phyloP scores from a whole-genome alignment of 2,329 filamentous ascomycete genomes.

The Trichophyton rubrum region DNA sequence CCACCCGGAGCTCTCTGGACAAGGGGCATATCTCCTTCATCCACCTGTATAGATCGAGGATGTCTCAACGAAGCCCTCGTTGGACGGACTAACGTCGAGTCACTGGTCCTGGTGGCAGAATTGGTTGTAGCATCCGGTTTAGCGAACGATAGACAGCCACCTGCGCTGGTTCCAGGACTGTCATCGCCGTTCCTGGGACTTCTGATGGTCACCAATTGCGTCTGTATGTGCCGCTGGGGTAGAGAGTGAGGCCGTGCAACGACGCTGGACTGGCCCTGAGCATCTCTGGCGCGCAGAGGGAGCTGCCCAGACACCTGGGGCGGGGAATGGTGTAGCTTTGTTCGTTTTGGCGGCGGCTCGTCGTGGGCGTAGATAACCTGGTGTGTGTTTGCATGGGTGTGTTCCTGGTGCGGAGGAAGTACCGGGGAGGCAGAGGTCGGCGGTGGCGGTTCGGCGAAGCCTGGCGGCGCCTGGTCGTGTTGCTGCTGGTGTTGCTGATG shows the following conservation, averaged over 20 bases:
- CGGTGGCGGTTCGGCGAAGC: not conserved
- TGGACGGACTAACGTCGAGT: not conserved
- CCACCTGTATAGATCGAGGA: not conserved
- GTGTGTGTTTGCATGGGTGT: not conserved
- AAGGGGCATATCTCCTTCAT: not conserved
- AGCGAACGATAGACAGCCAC: not conserved
- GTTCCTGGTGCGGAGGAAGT: not conserved
- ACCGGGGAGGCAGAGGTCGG: not conserved
- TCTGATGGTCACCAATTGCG: constrained; percentile 1
- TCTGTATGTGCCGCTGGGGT: not conserved
- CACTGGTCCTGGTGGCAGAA: not conserved
- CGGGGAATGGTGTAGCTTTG: not conserved
- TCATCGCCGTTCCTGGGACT: not conserved
- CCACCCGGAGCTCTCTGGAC: not conserved
- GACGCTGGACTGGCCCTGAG: not conserved
- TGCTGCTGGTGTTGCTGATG: not conserved
- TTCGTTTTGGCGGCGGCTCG: not conserved
- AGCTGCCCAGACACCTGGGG: not conserved
- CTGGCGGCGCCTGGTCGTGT: not conserved
- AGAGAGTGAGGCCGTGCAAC: not conserved
- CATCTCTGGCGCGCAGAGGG: not conserved
- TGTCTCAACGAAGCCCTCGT: not conserved
- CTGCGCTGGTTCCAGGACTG: not conserved
- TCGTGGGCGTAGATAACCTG: not conserved
- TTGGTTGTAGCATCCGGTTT: not conserved